phyloP scores from a whole-genome alignment of 768 basidiomycete genomes.

The Grammothele lineata region DNA sequence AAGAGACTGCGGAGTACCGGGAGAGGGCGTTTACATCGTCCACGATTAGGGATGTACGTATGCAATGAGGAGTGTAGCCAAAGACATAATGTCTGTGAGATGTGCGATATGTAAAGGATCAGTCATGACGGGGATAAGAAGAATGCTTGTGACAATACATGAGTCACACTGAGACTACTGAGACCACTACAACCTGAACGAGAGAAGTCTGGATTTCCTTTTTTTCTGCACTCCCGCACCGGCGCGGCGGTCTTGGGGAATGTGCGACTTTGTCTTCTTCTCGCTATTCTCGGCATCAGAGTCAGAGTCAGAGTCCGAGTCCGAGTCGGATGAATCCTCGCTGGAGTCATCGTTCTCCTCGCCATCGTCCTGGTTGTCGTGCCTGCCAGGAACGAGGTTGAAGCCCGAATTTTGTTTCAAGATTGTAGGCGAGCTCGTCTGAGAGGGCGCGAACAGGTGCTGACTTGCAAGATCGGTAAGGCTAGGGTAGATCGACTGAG shows the following conservation, averaged over 20 bases:
- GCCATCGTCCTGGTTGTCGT: conserved; percentile 35
- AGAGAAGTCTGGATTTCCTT: conserved; percentile 14
- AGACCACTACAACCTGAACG: background rate
- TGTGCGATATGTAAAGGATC: no score
- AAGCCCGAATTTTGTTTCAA: no score
- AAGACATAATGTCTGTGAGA: no score
- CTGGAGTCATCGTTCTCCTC: conserved; percentile 16
- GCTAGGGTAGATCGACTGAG: conserved; percentile 33
- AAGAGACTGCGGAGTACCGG: no score
- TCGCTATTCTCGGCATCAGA: conserved; percentile 32
- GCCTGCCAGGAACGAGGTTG: no score
- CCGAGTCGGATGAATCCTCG: conserved; percentile 31
- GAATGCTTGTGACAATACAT: no score
- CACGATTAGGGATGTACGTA: no score
- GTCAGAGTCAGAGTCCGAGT: conserved; percentile 36
- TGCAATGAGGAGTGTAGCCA: no score
- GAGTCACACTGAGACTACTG: no score
- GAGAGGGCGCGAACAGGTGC: conserved; percentile 28
- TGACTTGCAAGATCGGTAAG: conserved; percentile 51
- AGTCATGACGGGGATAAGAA: no score
- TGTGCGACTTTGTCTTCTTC: conserved; percentile 44
- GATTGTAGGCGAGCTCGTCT: no score
- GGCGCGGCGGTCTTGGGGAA: conserved; percentile 55
- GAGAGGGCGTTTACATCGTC: no score
- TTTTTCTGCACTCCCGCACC: conserved; percentile 45